Percentiles rank a stretch among this genome's conserved stretches.
phyloP scores from a whole-genome alignment of 805 yeast genomes.

The Lipomyces sp. region DNA sequence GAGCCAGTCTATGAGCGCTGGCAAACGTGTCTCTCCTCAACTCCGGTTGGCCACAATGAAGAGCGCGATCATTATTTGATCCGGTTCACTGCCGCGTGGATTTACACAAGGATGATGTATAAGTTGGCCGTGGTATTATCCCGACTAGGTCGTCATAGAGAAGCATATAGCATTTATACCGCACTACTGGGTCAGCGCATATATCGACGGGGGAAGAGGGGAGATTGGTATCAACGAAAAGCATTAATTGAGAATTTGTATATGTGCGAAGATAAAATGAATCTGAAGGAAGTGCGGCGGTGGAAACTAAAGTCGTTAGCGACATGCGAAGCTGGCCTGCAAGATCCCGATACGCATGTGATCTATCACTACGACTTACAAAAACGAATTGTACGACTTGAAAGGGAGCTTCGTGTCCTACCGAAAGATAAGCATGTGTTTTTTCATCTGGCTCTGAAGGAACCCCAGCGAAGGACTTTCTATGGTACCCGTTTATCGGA shows the following conservation, averaged over 20 bases:
- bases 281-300: conserved; percentile 7
- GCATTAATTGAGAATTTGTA: conserved; percentile 34
- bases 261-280: conserved; percentile 17
- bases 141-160: conserved; percentile 19
- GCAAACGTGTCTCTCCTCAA: conserved; percentile 8
- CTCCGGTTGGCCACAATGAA: neutral
- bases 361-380: conserved; percentile 35
- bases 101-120: conserved; percentile 32
- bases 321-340: conserved; percentile 34
- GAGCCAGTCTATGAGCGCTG: conserved; percentile 19
- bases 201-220: conserved; percentile 36
- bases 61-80: conserved; percentile 30
- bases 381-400: conserved; percentile 33
- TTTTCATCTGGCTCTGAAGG: conserved; percentile 22
- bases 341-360: conserved; percentile 36
- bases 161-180: conserved; percentile 25
- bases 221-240: conserved; percentile 37
- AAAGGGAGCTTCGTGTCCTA: conserved; percentile 27
- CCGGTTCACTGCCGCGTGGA: conserved; percentile 34
- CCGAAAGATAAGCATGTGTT: conserved; percentile 26
- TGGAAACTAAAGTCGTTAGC: conserved; percentile 32
- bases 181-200: conserved; percentile 25
- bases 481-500: conserved; percentile 27
- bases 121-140: conserved; percentile 29
- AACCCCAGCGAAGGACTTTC: conserved; percentile 23